phyloP scores from a whole-genome alignment of 495 filamentous ascomycete genomes.

The Trichocladium uniseriatum region DNA sequence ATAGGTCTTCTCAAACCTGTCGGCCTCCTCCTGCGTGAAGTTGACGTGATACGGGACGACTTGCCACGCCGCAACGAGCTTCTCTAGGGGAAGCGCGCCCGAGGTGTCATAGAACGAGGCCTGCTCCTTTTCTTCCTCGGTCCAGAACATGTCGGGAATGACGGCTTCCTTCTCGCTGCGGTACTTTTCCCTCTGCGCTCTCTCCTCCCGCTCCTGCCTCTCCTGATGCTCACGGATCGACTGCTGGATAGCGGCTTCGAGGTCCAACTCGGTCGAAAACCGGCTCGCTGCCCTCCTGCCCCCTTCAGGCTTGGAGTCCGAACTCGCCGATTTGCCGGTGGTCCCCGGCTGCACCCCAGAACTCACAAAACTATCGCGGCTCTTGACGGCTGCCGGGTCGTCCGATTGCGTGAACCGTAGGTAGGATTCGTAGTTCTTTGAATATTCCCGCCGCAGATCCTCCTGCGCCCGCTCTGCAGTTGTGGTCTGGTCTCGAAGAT shows the following conservation, averaged over 20 bases:
- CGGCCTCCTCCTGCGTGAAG: constrained; percentile 71
- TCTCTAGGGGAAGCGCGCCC: constrained; percentile 55
- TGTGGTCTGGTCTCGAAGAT: constrained; percentile 18
- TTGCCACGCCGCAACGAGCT: constrained; percentile 60
- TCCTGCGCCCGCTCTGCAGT: constrained; percentile 22
- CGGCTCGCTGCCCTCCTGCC: constrained; percentile 47
- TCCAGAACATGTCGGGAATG: constrained; percentile 69
- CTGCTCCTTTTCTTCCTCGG: constrained; percentile 36
- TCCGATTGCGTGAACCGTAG: constrained; percentile 43
- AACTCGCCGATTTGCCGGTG: constrained; percentile 27
- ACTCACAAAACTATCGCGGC: constrained; percentile 33
- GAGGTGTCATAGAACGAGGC: constrained; percentile 63
- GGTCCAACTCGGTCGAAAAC: constrained; percentile 58
- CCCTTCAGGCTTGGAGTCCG: constrained; percentile 50
- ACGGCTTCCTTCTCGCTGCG: constrained; percentile 77
- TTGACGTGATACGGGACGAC: constrained; percentile 71
- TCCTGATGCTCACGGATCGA: constrained; percentile 70
- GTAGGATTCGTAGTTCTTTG: constrained; percentile 37
- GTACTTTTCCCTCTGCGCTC: constrained; percentile 59
- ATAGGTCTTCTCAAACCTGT: constrained; percentile 69
- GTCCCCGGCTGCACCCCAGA: constrained; percentile 15
- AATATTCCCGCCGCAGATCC: constrained; percentile 25
- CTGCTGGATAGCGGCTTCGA: constrained; percentile 65
- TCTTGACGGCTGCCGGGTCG: constrained; percentile 40
- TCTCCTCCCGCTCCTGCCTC: constrained; percentile 58